Percentiles rank a stretch among this genome's conserved stretches.
These are phyloP conservation scores for Teratosphaeria epicoccoides DNA, from an alignment of 2,329 filamentous ascomycete species.

Conservation along the genomic window DNA sequence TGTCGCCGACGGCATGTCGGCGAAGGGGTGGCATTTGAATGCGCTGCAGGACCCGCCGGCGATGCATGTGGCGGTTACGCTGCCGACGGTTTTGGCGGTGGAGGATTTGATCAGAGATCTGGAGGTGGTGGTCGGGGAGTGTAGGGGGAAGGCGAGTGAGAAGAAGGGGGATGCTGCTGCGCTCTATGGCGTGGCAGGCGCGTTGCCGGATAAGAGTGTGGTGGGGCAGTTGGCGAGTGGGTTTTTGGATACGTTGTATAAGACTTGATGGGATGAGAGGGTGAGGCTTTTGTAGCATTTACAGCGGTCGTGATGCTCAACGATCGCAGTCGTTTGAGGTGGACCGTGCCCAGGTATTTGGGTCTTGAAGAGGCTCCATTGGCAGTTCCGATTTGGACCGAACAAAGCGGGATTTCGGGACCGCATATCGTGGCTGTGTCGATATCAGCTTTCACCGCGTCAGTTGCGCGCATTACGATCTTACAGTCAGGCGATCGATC, in stretches of 20 bases:
- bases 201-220: slow-evolving; percentile 88
- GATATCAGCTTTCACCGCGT: no score
- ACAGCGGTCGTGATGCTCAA: no score
- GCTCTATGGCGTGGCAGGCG: slow-evolving; percentile 89
- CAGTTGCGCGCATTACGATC: no score
- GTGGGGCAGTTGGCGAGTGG: slow-evolving; percentile 82
- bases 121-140: slow-evolving; percentile 50
- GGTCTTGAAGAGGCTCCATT: no score
- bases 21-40: slow-evolving; percentile 89
- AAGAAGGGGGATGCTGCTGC: slow-evolving; percentile 70
- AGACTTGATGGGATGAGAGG: slow-evolving; percentile 45
- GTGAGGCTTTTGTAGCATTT: background rate
- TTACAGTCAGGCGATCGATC: no score
- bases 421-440: no score
- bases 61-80: slow-evolving; percentile 86
- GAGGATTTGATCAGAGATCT: slow-evolving; percentile 68
- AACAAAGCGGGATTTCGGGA: no score
- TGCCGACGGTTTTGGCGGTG: slow-evolving; percentile 71
- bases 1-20: slow-evolving; percentile 76
- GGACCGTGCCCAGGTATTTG: no score
- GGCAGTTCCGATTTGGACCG: no score
- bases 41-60: slow-evolving; percentile 83
- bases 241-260: slow-evolving; percentile 88
- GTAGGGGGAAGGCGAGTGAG: slow-evolving; percentile 61
- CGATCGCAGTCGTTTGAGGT: no score